phyloP scores from a whole-genome alignment of 2,329 filamentous ascomycete species.

The Colletotrichum shisoi region DNA sequence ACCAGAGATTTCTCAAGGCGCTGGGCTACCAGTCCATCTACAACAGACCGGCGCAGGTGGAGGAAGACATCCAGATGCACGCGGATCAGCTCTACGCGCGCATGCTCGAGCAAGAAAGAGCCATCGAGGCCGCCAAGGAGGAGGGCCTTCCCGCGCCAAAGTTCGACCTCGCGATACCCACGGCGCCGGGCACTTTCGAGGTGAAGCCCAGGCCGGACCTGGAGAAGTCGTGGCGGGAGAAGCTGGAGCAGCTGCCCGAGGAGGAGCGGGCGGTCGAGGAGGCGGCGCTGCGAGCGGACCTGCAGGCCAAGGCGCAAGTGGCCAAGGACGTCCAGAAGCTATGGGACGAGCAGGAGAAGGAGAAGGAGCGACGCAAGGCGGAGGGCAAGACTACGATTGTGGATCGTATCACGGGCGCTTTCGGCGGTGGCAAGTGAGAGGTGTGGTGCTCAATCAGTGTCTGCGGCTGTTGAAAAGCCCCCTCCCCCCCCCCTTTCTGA shows the following conservation, averaged over 20 bases:
- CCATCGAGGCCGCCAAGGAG: slow-evolving; percentile 73
- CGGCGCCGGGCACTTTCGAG: slow-evolving; percentile 52
- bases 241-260: slow-evolving; percentile 65
- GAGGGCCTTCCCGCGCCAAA: slow-evolving; percentile 66
- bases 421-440: slow-evolving; percentile 40
- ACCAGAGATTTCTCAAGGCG: slow-evolving; percentile 83
- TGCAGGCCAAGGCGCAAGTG: slow-evolving; percentile 67
- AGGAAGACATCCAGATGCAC: slow-evolving; percentile 94
- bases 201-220: slow-evolving; percentile 55
- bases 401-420: slow-evolving; percentile 51
- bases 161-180: slow-evolving; percentile 65
- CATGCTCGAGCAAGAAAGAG: slow-evolving; percentile 82
- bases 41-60: slow-evolving; percentile 70
- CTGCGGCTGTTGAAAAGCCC: slow-evolving; percentile 2
- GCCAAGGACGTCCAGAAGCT: slow-evolving; percentile 63
- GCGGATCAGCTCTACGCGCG: slow-evolving; percentile 89
- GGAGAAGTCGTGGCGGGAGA: slow-evolving; percentile 61
- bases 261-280: slow-evolving; percentile 69
- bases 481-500: neutral
- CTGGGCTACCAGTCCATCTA: slow-evolving; percentile 81
- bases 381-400: slow-evolving; percentile 59
- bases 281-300: slow-evolving; percentile 69
- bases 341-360: slow-evolving; percentile 63
- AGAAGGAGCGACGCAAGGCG: slow-evolving; percentile 63
- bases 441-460: neutral